Base-by-base conservation (phyloP, 805 yeast genomes). In the Jamesozyma gamospora region DNA sequence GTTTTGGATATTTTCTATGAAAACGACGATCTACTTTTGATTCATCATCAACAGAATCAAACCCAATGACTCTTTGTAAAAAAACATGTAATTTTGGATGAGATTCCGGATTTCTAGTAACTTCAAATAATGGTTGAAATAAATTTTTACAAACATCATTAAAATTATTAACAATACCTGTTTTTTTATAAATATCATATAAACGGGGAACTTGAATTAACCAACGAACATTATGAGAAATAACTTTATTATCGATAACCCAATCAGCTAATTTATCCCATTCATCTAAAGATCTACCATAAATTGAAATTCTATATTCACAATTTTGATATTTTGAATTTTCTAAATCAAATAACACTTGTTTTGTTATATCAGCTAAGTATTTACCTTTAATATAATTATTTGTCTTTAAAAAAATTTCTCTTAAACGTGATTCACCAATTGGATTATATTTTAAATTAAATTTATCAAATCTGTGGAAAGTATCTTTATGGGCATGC, bases 401-500 rank as follows among this genome's bases (percentile, higher is more conserved):
- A 60, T 92, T 97, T 1, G 98, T 94, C 63, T 92, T 92, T 50
- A 92, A 67, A 61, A 92, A 92, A 40, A 92, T 92, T 60, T 92
- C 98, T 63, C 99, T 77, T 61, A 92, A 67, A 60, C 99, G 79
- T 16, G 98, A 92, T 65, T 92, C 98, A 25, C 99, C 99, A 51
- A 92, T 82, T 16, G 99, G 99, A 58, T 92, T 92, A 66, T 92
- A 92, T 61, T 92, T 94, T 65, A 92, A 71, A 61, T 92, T 92
- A 72, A 92, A 92, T 64, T 92, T 92, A 64, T 92, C 99, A 57
- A 92, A 92, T 53, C 99, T 74, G 63, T 92, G 99, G 73, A 92
- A 92, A 1, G 97, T 83, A 55, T 92, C 99, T 48, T 88, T 83
- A 62, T 92, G 98, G 4, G 99, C 99, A 63, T 92, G 99, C 99